phyloP scores from a whole-genome alignment of 23 red algal genomes.

The Agarophyton chilense region DNA sequence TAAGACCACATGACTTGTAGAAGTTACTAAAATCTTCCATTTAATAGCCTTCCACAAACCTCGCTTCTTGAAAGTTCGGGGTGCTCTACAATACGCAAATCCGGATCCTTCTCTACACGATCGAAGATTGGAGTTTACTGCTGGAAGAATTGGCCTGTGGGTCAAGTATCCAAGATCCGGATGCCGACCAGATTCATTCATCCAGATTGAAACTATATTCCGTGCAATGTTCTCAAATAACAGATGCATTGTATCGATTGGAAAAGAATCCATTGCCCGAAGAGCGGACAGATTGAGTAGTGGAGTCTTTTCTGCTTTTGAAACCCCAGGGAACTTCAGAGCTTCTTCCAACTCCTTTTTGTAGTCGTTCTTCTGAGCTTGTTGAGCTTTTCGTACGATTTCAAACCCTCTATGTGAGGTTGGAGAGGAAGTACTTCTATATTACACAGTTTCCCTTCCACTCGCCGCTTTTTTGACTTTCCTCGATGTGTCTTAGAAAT shows the following conservation, averaged over 20 bases:
- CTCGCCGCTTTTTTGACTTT: not conserved
- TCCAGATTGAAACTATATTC: not conserved
- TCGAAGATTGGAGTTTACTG: not conserved
- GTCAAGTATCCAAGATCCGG: not conserved
- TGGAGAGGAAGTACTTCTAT: not conserved
- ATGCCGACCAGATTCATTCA: not conserved
- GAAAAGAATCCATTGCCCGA: not conserved
- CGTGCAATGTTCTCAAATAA: not conserved
- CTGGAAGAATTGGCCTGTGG: not conserved
- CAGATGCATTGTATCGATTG: conserved; percentile 28
- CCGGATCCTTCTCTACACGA: not conserved
- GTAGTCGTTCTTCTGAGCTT: not conserved
- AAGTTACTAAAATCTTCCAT: conserved; percentile 3
- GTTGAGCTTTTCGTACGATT: not conserved
- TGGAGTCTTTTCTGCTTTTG: not conserved
- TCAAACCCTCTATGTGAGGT: not conserved
- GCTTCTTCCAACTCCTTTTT: not conserved
- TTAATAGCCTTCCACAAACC: not conserved
- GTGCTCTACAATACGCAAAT: not conserved
- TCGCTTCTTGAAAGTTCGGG: not conserved
- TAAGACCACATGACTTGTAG: not conserved
- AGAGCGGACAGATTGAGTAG: not conserved
- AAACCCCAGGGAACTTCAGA: not conserved
- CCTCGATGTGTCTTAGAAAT: not conserved
- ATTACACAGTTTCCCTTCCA: not conserved